Evolutionary conservation across 305 asterid genomes (phyloP), one percentile per base, ranked within the genome.

Genomic region (Solanum hybrid): DNA sequence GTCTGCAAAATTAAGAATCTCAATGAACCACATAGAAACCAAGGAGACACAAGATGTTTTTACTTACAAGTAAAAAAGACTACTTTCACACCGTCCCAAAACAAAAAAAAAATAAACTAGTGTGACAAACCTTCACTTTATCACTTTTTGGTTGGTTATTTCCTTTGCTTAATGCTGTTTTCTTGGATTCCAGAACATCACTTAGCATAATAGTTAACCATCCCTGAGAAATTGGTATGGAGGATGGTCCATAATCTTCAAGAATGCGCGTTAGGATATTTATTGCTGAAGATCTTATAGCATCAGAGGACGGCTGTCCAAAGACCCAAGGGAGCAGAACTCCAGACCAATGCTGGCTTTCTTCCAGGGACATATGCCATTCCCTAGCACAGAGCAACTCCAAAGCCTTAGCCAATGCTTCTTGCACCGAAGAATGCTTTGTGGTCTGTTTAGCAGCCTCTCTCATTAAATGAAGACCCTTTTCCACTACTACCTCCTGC

Each of bases 161-260:
- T 91, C 93, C 98, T 91, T 94, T 93, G 78, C 91, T 64, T 91
- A 95, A 92, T 75, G 93, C 87, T 60, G 91, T 91, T 91, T 95
- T 97, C 92, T 93, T 95, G 92, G 91, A 91, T 91, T 90, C 93
- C 86, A 96, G 93, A 90, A 94, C 89, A 90, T 97, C 98, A 37
- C 93, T 91, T 80, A 97, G 92, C 92, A 96, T 92, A 86, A 97
- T 86, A 89, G 97, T 94, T 90, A 97, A 92, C 99, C 99, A 97
- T 91, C 97, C 99, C 93, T 97, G 99, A 93, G 99, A 96, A 89
- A 96, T 96, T 40, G 98, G 96, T 82, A 97, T 75, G 56, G 98
- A 93, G 46, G 98, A 96, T 88, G 99, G 99, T 85, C 99, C 99
- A 91, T 95, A 97, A 92, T 97, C 98, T 91, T 97, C 99, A 91